Conservation (phyloP, 2,329 filamentous ascomycete species). For the Microcyclospora tardicrescens region DNA sequence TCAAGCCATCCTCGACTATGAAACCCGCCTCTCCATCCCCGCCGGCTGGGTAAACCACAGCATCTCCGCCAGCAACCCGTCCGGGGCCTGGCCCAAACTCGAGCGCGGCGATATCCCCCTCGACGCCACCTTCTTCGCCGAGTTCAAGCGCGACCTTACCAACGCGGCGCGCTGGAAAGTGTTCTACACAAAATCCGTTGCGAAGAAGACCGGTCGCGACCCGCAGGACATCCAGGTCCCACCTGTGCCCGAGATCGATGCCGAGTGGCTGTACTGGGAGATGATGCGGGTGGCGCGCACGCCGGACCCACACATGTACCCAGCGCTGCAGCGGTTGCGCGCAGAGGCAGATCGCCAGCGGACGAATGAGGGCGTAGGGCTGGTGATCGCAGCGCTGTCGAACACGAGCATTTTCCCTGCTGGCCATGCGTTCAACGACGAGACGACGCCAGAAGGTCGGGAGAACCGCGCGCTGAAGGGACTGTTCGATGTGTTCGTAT, state of each 20-base stretch:
- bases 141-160: conserved; percentile 63
- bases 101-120: conserved; percentile 73
- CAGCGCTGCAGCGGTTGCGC: conserved; percentile 59
- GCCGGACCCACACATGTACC: conserved; percentile 79
- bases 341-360: conserved; percentile 12
- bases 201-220: conserved; percentile 31
- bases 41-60: conserved; percentile 84
- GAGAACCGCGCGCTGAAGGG: conserved; percentile 41
- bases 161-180: conserved; percentile 53
- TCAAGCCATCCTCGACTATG: conserved; percentile 85
- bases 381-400: conserved; percentile 68
- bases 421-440: conserved; percentile 52
- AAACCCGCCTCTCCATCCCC: conserved; percentile 61
- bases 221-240: conserved; percentile 31
- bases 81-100: conserved; percentile 76
- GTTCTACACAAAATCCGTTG: conserved; percentile 32
- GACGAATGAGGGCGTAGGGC: conserved; percentile 28
- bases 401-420: conserved; percentile 83
- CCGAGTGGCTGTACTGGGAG: conserved; percentile 67
- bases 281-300: conserved; percentile 68
- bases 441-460: conserved; percentile 26
- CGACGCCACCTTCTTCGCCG: conserved; percentile 59
- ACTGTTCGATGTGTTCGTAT: conserved; percentile 78
- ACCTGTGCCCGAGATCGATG: conserved; percentile 59
- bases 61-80: conserved; percentile 63